phyloP scores from a whole-genome alignment of 805 yeast genomes.

The Priceomyces castillae region DNA sequence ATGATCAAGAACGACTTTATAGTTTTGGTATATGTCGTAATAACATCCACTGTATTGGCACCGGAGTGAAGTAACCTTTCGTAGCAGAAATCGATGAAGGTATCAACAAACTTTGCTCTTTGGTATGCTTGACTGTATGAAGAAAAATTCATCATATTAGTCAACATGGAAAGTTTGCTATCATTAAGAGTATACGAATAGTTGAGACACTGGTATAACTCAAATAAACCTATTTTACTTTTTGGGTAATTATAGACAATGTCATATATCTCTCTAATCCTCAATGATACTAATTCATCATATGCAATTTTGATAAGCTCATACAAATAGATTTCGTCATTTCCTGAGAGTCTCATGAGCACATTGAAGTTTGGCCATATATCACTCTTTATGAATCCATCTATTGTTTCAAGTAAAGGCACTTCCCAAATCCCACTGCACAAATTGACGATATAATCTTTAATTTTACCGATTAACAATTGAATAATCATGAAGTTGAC shows the following conservation, averaged over 20 bases:
- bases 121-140: constrained; percentile 37
- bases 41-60: constrained; percentile 68
- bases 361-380: constrained; percentile 36
- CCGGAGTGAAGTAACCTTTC: constrained; percentile 70
- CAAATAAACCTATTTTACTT: constrained; percentile 53
- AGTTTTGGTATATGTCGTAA: constrained; percentile 66
- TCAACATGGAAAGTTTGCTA: constrained; percentile 4
- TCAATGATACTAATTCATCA: constrained; percentile 40
- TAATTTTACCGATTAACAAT: constrained; percentile 37
- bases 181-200: constrained; percentile 4
- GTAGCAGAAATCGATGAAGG: constrained; percentile 46
- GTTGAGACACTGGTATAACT: constrained; percentile 50
- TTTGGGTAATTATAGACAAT: constrained; percentile 54
- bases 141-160: constrained; percentile 16
- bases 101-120: constrained; percentile 48
- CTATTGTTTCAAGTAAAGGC: constrained; percentile 32
- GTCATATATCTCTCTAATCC: constrained; percentile 58
- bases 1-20: constrained; percentile 67
- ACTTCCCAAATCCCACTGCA: constrained; percentile 38
- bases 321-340: constrained; percentile 15
- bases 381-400: constrained; percentile 36
- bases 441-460: constrained; percentile 21
- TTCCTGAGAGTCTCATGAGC: constrained; percentile 13
- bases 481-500: constrained; percentile 31
- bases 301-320: constrained; percentile 37